Base-by-base conservation (phyloP, 83 land plant species). In the Larix sibirica region DNA sequence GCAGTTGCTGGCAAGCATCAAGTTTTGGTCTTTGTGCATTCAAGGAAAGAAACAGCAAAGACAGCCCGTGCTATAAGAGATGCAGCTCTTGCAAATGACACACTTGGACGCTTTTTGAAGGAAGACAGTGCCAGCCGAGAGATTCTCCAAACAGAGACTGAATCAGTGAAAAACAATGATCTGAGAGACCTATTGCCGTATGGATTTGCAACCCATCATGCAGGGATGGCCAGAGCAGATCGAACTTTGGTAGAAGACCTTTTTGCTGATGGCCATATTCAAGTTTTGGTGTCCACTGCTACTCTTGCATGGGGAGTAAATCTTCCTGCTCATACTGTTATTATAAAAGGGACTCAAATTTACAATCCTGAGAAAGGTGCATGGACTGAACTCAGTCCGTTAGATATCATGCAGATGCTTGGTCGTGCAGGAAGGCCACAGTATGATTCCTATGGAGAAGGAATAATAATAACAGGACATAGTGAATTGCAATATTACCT, bases 281-380 rank as follows among this genome's bases (percentile, higher is more conserved):
- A 94, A 79, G 96, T 94, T 2, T 84, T 94, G 82, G 97, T 96
- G 58, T 96, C 97, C 3, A 96, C 97, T 16, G 98, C 98, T 20
- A 96, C 98, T 58, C 95, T 96, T 65, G 95, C 98, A 38, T 94
- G 98, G 98, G 98, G 98, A 79, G 98, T 96, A 60, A 96, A 96
- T 70, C 83, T 96, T 83, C 98, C 97, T 74, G 98, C 98, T 9
- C 98, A 94, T 75, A 89, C 94, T 17, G 98, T 94, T 21, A 95
- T 95, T 59, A 95, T 95, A 5, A 95, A 95, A 78, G 97, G 97
- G 18, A 95, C 97, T 24, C 95, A 95, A 82, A 84, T 95, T 31
- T 94, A 96, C 77, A 92, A 93, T 86, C 98, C 98, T 44, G 98
- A 96, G 79, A 96, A 94, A 82, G 95, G 96, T 4, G 94, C 97